phyloP scores from a whole-genome alignment of 768 basidiomycete genomes.

The Lyophyllum shimeji region DNA sequence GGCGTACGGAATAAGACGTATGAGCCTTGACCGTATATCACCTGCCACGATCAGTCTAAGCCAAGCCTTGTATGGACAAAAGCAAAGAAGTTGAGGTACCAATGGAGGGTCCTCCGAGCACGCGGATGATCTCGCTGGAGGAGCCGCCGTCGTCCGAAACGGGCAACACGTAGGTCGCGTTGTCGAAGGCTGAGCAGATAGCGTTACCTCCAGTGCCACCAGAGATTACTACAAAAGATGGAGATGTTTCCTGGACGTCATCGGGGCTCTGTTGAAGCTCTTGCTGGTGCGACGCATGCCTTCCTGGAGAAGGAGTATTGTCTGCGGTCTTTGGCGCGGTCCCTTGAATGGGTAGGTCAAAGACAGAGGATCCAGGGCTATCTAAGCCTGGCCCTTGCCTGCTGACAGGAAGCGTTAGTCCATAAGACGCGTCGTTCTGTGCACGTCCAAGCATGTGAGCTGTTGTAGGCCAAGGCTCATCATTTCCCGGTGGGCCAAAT shows the following conservation, averaged over 20 bases:
- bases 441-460: conserved; percentile 11
- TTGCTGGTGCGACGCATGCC: background rate
- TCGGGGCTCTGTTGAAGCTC: conserved; percentile 4
- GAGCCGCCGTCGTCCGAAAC: conserved; percentile 97
- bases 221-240: conserved; percentile 75
- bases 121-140: conserved; percentile 91
- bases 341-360: conserved; percentile 63
- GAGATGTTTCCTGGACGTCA: background rate
- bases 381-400: conserved; percentile 24
- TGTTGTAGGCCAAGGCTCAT: conserved; percentile 2
- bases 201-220: conserved; percentile 96
- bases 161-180: conserved; percentile 82
- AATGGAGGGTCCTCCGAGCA: conserved; percentile 84
- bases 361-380: conserved; percentile 73
- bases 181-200: conserved; percentile 81
- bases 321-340: background rate
- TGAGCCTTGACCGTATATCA: conserved; percentile 85
- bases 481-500: background rate
- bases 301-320: conserved; percentile 5
- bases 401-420: conserved; percentile 9
- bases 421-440: conserved; percentile 13
- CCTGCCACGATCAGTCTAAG: conserved; percentile 40
- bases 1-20: conserved; percentile 79
- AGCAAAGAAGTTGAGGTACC: conserved; percentile 38
- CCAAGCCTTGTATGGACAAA: background rate